These are phyloP conservation scores for Backusella circina DNA, from an alignment of 192 early-diverging fungal species.

Conservation along the genomic window DNA sequence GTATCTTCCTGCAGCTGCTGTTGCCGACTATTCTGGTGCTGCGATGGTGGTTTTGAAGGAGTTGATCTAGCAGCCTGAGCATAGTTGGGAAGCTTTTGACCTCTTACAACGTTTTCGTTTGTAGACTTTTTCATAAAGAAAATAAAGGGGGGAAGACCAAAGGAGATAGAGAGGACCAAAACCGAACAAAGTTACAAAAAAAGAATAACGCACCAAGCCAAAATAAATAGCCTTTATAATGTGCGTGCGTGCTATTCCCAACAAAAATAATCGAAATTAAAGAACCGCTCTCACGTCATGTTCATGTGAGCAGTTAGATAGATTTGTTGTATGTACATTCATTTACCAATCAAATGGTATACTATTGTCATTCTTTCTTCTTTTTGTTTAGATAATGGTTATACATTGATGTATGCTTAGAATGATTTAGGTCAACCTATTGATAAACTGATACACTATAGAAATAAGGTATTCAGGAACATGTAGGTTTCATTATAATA, in stretches of 20 bases:
- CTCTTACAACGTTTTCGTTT: not conserved
- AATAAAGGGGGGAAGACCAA: not conserved
- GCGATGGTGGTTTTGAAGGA: not conserved
- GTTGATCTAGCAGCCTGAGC: constrained; percentile 8
- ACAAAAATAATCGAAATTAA: not conserved
- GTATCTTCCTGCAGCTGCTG: not conserved
- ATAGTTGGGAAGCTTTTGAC: not conserved
- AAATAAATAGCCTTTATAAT: not conserved
- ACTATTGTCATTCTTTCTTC: not conserved
- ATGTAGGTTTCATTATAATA: not conserved
- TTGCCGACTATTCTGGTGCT: not conserved
- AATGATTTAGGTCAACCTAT: too few relatives aligned
- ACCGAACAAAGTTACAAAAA: constrained; percentile 2
- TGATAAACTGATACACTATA: too few relatives aligned
- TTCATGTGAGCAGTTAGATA: constrained; percentile 14
- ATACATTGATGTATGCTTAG: too few relatives aligned
- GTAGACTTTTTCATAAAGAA: not conserved
- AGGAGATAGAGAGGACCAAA: not conserved
- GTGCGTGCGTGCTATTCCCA: not conserved
- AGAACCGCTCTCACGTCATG: not conserved
- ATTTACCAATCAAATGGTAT: not conserved
- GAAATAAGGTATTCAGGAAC: not conserved
- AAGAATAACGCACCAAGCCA: not conserved
- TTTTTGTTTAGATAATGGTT: too few relatives aligned
- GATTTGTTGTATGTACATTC: not conserved